A percentile compares a stretch with the other conserved stretches of the same genome.
These are phyloP conservation scores for Ambrosiella xylebori DNA, from an alignment of 2,329 filamentous ascomycete species.

Conservation along the genomic window DNA sequence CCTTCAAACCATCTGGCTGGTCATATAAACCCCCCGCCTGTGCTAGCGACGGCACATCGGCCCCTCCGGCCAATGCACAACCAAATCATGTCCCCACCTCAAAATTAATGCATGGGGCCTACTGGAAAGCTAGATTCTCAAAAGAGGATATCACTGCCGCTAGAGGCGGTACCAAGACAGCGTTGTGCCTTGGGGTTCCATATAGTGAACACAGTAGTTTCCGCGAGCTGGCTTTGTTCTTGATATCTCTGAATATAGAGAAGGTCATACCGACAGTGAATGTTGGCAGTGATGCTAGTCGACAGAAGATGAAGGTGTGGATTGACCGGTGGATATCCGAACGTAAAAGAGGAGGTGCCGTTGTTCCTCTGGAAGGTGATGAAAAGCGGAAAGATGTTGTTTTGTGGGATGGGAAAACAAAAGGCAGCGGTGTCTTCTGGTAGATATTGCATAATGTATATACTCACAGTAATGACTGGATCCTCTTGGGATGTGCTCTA, in stretches of 20 bases:
- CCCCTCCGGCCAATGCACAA: constrained; percentile 20
- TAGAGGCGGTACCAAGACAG: constrained; percentile 64
- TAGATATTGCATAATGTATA: constrained; percentile 13
- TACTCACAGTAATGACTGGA: background rate
- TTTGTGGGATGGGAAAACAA: constrained; percentile 25
- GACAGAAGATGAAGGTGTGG: constrained; percentile 47
- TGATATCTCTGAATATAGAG: constrained; percentile 72
- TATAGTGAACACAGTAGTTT: constrained; percentile 96
- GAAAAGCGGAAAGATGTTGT: constrained; percentile 17
- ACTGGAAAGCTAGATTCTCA: constrained; percentile 61
- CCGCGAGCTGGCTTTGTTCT: constrained; percentile 82
- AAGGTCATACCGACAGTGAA: constrained; percentile 91
- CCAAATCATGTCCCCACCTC: constrained; percentile 33
- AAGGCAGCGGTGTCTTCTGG: constrained; percentile 26
- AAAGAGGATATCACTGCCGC: constrained; percentile 61
- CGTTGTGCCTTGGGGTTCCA: constrained; percentile 81
- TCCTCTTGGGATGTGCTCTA: background rate
- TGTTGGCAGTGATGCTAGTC: constrained; percentile 39
- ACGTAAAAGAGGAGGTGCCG: constrained; percentile 35
- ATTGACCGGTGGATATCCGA: constrained; percentile 45
- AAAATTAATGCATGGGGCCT: constrained; percentile 37
- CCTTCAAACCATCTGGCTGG: constrained; percentile 88
- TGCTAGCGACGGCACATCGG: constrained; percentile 1
- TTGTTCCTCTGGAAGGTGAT: constrained; percentile 27
- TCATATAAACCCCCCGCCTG: constrained; percentile 58